Evolutionary conservation across 2,329 filamentous ascomycete genomes (phyloP).

Genomic region (Penicillium concentricum): DNA sequence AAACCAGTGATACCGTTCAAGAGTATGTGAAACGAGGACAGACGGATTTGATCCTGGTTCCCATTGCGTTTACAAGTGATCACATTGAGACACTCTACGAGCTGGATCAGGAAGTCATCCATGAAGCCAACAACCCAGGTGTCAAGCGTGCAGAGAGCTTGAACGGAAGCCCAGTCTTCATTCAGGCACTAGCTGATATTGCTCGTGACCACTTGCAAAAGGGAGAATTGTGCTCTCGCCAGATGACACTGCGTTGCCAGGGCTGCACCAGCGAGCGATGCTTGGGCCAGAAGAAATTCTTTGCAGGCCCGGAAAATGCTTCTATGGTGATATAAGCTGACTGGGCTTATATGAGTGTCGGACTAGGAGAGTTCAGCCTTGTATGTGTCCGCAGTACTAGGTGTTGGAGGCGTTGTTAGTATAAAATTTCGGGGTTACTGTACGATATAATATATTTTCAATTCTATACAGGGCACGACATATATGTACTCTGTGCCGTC

Average conservation of each 20-base stretch:
- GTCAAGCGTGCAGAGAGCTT: slow-evolving; percentile 89
- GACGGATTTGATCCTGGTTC: slow-evolving; percentile 85
- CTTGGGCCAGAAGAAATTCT: slow-evolving; percentile 68
- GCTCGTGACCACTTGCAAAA: slow-evolving; percentile 75
- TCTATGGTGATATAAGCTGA: slow-evolving; percentile 31
- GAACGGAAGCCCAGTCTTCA: slow-evolving; percentile 89
- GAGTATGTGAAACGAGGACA: slow-evolving; percentile 88
- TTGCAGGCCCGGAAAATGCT: slow-evolving; percentile 46
- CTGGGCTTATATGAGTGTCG: not conserved
- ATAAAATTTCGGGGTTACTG: slow-evolving; percentile 1
- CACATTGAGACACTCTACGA: slow-evolving; percentile 98
- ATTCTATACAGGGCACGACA: not conserved
- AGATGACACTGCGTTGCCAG: slow-evolving; percentile 90
- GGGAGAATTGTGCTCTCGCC: slow-evolving; percentile 69
- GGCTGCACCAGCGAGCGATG: slow-evolving; percentile 90
- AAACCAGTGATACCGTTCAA: slow-evolving; percentile 84
- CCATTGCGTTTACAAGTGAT: slow-evolving; percentile 97
- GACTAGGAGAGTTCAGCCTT: not conserved
- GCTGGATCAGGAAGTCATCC: slow-evolving; percentile 91
- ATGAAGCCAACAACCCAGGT: slow-evolving; percentile 71
- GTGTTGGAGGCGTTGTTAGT: slow-evolving; percentile 7
- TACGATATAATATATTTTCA: slow-evolving; percentile 2
- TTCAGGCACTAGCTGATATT: slow-evolving; percentile 82
- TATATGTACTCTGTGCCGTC: not conserved
- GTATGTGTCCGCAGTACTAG: slow-evolving; percentile 6